Percentiles rank a stretch among this genome's conserved stretches.
These are phyloP conservation scores for Coemansia sp. DNA, from an alignment of 192 early-diverging fungal genomes.

Conservation along the genomic window DNA sequence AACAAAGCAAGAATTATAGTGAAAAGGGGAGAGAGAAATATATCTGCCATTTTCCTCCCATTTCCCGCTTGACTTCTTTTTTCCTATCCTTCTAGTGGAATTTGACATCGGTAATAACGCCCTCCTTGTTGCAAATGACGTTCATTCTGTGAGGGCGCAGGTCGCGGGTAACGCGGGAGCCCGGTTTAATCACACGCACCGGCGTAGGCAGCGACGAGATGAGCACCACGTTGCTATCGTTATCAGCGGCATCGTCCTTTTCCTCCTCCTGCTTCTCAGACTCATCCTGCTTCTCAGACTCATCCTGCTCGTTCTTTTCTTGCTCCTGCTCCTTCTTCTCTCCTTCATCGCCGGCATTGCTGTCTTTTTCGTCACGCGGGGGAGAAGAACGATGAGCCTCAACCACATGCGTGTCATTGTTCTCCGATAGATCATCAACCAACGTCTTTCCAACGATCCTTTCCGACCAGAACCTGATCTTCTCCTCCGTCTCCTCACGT, in stretches of 20 bases:
- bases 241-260: not conserved
- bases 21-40: too few species aligned
- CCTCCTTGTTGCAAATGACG: constrained; percentile 19
- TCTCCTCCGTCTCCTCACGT: constrained; percentile 23
- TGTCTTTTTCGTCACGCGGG: too few species aligned
- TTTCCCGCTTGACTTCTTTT: too few species aligned
- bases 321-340: not conserved
- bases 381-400: not conserved
- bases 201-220: constrained; percentile 28
- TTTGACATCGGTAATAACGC: constrained; percentile 15
- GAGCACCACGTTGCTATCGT: constrained; percentile 6
- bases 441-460: constrained; percentile 20
- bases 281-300: not conserved
- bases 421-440: constrained; percentile 10
- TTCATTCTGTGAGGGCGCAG: constrained; percentile 32
- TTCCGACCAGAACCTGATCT: constrained; percentile 11
- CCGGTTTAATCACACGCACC: constrained; percentile 31
- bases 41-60: too few species aligned
- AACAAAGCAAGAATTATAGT: too few species aligned
- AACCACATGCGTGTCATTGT: not conserved
- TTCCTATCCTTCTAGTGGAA: constrained; percentile 16
- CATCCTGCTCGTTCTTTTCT: not conserved
- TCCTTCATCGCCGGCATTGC: not conserved
- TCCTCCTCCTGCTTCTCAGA: not conserved
- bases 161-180: constrained; percentile 37